Evolutionary conservation across 2,329 filamentous ascomycete genomes (phyloP).

Genomic region (Diaporthe sp.): DNA sequence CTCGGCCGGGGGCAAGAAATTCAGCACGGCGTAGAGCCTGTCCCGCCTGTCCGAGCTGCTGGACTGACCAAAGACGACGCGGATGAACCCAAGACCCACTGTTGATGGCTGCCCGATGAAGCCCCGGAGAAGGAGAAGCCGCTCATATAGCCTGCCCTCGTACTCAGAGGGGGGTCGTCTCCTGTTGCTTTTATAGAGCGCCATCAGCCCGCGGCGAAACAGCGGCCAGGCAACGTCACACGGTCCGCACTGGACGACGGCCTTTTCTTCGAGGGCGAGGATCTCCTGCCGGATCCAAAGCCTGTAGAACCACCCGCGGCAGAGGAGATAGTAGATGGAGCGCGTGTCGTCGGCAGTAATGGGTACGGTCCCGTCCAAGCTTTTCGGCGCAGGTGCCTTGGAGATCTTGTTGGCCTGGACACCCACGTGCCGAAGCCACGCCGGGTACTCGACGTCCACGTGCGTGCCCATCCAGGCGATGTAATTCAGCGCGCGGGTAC

Average conservation of each 20-base stretch:
- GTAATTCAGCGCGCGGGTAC: background rate
- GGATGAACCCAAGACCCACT: background rate
- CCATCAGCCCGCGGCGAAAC: background rate
- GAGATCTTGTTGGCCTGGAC: background rate
- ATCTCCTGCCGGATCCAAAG: conserved; percentile 46
- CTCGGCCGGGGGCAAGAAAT: conserved; percentile 2
- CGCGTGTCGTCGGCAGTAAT: background rate
- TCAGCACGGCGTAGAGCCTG: conserved; percentile 24
- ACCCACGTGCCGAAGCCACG: background rate
- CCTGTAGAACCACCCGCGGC: conserved; percentile 30
- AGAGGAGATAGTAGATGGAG: background rate
- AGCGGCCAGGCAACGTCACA: background rate
- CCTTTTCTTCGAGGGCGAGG: conserved; percentile 26
- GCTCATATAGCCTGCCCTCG: conserved; percentile 1
- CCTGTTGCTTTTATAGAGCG: conserved; percentile 1
- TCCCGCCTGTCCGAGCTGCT: conserved; percentile 19
- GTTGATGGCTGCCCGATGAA: background rate
- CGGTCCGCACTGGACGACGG: conserved; percentile 23
- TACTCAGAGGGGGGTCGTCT: background rate
- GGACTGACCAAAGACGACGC: background rate
- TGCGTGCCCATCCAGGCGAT: conserved; percentile 14
- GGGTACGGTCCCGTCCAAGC: background rate
- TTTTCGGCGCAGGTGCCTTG: background rate
- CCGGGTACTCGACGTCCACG: background rate
- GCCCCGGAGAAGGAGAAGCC: background rate